These are phyloP conservation scores for Colletotrichum kahawae DNA, from an alignment of 2,329 filamentous ascomycete genomes.

Conservation along the genomic window DNA sequence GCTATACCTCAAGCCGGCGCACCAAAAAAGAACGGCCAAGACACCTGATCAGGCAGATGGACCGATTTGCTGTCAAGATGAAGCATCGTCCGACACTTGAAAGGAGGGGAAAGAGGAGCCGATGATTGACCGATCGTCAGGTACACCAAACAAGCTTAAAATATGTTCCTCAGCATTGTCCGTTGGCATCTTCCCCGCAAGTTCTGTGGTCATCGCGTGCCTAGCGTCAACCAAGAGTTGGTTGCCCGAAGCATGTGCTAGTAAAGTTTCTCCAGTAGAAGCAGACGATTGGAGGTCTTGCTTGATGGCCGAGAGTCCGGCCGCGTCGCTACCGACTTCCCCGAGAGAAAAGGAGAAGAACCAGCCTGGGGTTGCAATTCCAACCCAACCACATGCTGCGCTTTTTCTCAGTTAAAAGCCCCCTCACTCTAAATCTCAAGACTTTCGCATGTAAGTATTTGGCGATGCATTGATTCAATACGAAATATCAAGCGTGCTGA, in stretches of 20 bases:
- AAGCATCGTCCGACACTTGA: too few relatives aligned
- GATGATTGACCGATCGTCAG: background rate
- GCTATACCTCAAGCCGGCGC: background rate
- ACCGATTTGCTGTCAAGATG: background rate
- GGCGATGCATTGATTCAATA: background rate
- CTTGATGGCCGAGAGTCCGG: background rate
- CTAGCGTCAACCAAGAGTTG: background rate
- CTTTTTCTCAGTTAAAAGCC: background rate
- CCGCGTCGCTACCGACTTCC: background rate
- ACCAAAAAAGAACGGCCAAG: background rate
- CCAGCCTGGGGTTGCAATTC: background rate
- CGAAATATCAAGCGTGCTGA: background rate
- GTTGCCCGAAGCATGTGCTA: background rate
- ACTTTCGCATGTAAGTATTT: background rate
- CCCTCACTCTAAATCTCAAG: background rate
- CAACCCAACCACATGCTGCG: background rate
- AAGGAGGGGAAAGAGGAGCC: background rate
- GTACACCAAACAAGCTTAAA: conserved; percentile 14
- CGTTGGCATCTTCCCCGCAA: background rate
- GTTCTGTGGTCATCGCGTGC: background rate
- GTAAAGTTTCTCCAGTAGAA: background rate
- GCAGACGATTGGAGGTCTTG: background rate
- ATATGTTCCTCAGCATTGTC: background rate
- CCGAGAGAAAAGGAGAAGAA: background rate
- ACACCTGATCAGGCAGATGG: background rate